Evolutionary conservation across 2,329 filamentous ascomycete species (phyloP), one percentile per base, ranked within the genome.

Genomic region (Claviceps sp.): DNA sequence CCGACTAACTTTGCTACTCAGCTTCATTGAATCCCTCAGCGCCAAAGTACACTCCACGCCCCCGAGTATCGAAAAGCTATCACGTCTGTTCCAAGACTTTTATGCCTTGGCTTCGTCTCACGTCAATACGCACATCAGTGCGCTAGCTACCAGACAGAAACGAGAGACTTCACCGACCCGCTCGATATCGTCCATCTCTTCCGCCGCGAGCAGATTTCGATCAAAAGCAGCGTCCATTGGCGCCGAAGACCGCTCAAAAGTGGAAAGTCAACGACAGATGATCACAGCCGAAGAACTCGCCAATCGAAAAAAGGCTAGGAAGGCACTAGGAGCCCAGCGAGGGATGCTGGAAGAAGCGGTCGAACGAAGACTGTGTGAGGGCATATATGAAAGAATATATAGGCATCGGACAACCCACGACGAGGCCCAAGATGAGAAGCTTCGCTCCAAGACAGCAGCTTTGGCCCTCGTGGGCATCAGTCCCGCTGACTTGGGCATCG

Each of bases 11-110:
- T 30, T 30, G 30, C 30, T 30, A 30, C 8, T 30, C 62, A 93
- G 89, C 63, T 98, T 98, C 64, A 84, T 97, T 62, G 89, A 95
- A 56, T 91, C 89, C 6, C 73, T 98, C 26, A 86, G 82, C 47
- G 88, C 88, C 60, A 95, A 87, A 73, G 84, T 94, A 37, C 87
- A 96, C 62, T 80, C 87, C 2, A 83, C 82, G 5, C 93, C 93
- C 5, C 84, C 93, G 1, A 87, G 80, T 46, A 85, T 94, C 62
- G 89, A 95, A 47, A 84, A 80, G 56, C 76, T 97, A 16, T 85
- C 89, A 8, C 77, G 80, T n/a, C 76, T 93, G 50, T 97, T 97
- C 64, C 93, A 98, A 68, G 89, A 95, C 53, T 98, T 97, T 66
- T 98, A 98, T 64, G 73, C 78, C 43, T 78, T 83, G 52, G 88